Conservation (phyloP, 305 asterid genomes). For the Caryopteris hybrid region DNA sequence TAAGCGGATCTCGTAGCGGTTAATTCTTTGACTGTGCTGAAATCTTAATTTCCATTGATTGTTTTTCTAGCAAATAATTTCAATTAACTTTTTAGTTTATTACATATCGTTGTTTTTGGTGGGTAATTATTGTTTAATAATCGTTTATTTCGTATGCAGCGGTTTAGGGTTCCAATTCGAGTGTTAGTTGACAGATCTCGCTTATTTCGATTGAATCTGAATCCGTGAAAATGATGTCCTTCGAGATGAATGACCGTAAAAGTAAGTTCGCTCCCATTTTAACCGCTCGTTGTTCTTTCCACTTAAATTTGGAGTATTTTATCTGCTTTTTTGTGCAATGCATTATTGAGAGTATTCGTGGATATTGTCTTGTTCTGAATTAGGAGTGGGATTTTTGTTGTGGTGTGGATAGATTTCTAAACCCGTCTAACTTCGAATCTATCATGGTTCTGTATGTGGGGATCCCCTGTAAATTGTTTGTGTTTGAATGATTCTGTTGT, state of each 20-base stretch:
- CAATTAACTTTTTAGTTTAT: not conserved
- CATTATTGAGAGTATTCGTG: not conserved
- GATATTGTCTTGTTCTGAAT: not conserved
- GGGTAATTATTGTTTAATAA: not conserved
- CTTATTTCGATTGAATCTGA: constrained; percentile 20
- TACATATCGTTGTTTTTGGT: not conserved
- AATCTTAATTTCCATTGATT: not conserved
- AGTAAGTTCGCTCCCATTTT: constrained; percentile 34
- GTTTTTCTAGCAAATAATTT: not conserved
- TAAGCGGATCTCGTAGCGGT: constrained; percentile 17
- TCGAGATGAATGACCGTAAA: constrained; percentile 82
- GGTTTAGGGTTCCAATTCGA: constrained; percentile 22
- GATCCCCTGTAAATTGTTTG: not conserved
- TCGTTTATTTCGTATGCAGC: constrained; percentile 12
- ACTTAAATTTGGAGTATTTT: not conserved
- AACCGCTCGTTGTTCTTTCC: not conserved
- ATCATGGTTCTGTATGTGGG: not conserved
- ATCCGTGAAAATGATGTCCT: constrained; percentile 52
- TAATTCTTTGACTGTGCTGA: not conserved
- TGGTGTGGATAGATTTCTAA: not conserved
- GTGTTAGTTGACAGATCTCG: constrained; percentile 7
- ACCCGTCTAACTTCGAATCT: not conserved
- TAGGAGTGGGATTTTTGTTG: not conserved
- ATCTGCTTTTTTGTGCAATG: not conserved
- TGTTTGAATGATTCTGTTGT: not conserved